Evolutionary conservation across 257 asterid genomes (phyloP).

Genomic region (Sherardia arvensis): DNA sequence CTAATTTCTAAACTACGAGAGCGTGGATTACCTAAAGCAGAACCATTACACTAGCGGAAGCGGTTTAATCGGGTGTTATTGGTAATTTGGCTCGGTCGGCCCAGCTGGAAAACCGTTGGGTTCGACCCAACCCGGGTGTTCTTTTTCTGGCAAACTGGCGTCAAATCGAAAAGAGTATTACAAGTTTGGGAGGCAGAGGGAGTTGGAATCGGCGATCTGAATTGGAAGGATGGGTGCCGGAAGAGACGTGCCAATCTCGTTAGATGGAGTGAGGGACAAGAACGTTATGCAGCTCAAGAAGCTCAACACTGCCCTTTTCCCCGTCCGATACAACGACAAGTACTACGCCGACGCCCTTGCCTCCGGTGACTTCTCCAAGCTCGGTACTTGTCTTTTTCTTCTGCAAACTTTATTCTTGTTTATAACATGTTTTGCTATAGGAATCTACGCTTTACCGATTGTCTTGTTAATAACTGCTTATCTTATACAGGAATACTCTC

Average conservation of each 20-base stretch:
- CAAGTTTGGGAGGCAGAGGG: not conserved
- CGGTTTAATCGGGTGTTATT: too few species aligned
- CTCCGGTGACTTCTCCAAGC: conserved; percentile 83
- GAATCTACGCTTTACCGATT: not conserved
- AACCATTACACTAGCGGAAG: too few species aligned
- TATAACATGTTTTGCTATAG: not conserved
- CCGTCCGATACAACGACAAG: conserved; percentile 84
- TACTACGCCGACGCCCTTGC: conserved; percentile 83
- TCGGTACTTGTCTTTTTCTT: conserved; percentile 39
- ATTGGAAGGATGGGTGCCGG: conserved; percentile 45
- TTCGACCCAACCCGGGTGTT: not conserved
- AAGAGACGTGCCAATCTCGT: conserved; percentile 53
- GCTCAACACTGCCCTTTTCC: conserved; percentile 81
- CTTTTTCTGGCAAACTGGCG: not conserved
- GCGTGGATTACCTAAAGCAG: too few species aligned
- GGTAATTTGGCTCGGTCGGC: not conserved
- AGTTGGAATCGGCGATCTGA: not conserved
- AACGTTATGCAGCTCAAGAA: conserved; percentile 90
- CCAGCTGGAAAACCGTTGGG: not conserved
- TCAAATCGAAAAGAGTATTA: not conserved
- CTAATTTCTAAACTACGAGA: too few species aligned
- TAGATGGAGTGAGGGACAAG: conserved; percentile 82
- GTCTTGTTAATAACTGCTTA: too few species aligned
- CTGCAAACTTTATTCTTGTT: too few species aligned
- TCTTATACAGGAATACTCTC: too few species aligned